These are phyloP conservation scores for Thielaviopsis euricoi DNA, from an alignment of 2,329 filamentous ascomycete genomes.

Conservation along the genomic window DNA sequence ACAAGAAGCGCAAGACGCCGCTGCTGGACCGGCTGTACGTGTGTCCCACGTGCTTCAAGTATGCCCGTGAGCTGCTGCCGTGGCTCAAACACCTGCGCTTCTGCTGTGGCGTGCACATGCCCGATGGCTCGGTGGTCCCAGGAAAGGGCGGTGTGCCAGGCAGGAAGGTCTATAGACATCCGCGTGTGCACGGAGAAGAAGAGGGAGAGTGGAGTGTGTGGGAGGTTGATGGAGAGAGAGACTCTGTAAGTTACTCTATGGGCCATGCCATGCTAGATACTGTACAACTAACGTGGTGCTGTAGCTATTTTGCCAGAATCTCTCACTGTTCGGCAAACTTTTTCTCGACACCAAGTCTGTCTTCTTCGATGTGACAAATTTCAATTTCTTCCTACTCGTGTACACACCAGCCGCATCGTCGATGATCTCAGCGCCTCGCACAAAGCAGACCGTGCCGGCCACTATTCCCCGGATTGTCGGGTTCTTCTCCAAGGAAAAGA, in stretches of 20 bases:
- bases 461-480: conserved; percentile 47
- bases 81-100: conserved; percentile 41
- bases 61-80: conserved; percentile 47
- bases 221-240: conserved; percentile 79
- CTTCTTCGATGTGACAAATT: conserved; percentile 89
- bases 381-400: conserved; percentile 86
- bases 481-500: conserved; percentile 98
- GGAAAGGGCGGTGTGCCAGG: conserved; percentile 39
- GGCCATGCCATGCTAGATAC: background rate
- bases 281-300: conserved; percentile 7
- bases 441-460: background rate
- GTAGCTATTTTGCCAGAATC: conserved; percentile 78
- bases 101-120: conserved; percentile 24
- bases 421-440: background rate
- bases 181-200: conserved; percentile 36
- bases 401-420: conserved; percentile 39
- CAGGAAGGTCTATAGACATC: conserved; percentile 54
- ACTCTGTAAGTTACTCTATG: conserved; percentile 40
- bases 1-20: conserved; percentile 20
- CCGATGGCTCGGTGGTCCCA: background rate
- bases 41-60: conserved; percentile 89
- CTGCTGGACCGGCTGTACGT: conserved; percentile 61
- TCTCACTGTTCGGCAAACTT: conserved; percentile 90
- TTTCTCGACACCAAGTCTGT: conserved; percentile 98
- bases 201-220: conserved; percentile 70